Evolutionary conservation across 2,329 filamentous ascomycete genomes (phyloP).

Genomic region (Drechslerella coelobrocha): DNA sequence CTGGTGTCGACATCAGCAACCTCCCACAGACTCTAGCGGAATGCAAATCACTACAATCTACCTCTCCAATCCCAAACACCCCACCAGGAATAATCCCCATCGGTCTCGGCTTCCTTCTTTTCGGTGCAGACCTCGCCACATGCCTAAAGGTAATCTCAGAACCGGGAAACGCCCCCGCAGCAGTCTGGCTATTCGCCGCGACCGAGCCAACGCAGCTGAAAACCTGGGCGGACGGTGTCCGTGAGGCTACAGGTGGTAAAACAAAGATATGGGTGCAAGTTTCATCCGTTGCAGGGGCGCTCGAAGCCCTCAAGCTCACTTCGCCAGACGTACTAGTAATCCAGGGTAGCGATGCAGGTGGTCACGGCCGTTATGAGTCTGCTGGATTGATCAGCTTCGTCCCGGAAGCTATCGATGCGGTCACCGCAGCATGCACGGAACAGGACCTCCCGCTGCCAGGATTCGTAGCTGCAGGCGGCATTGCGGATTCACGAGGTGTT

Average conservation of each 20-base stretch:
- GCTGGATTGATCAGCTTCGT: constrained; percentile 57
- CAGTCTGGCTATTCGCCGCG: constrained; percentile 63
- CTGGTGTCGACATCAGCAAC: constrained; percentile 56
- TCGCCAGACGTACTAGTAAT: constrained; percentile 57
- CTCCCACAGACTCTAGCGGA: constrained; percentile 59
- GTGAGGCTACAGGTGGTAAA: constrained; percentile 27
- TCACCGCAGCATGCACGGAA: constrained; percentile 35
- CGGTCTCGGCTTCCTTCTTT: constrained; percentile 62
- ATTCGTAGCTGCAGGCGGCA: constrained; percentile 57
- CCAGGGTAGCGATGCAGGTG: constrained; percentile 58
- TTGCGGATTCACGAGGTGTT: constrained; percentile 57
- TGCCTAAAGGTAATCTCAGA: constrained; percentile 23
- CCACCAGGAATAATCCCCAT: constrained; percentile 58
- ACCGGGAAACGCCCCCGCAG: constrained; percentile 56
- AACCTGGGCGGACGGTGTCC: constrained; percentile 55
- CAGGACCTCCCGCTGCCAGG: constrained; percentile 7
- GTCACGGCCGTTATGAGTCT: constrained; percentile 56
- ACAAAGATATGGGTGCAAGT: constrained; percentile 55
- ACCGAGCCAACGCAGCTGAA: constrained; percentile 52
- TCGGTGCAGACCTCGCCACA: constrained; percentile 59
- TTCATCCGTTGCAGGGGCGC: constrained; percentile 55
- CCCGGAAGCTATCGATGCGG: constrained; percentile 57
- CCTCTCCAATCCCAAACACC: constrained; percentile 47
- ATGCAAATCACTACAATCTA: constrained; percentile 51
- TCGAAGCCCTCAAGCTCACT: constrained; percentile 52